These are phyloP conservation scores for Phytophthora hybrid DNA, from an alignment of 352 stramenopile species.

Conservation along the genomic window DNA sequence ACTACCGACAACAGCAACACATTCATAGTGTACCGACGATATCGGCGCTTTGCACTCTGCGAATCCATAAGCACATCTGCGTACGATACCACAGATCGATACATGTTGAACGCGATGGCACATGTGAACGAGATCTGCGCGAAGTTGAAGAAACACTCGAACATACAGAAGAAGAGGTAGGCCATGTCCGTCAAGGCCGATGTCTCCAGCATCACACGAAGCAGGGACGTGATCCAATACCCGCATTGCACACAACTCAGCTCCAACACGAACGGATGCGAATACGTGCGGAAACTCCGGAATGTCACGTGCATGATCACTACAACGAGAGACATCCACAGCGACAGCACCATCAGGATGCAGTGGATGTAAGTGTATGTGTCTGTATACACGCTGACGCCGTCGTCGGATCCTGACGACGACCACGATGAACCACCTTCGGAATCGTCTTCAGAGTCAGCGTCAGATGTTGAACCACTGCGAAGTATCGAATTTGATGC, in stretches of 20 bases:
- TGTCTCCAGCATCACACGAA: conserved; percentile 68
- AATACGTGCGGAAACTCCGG: conserved; percentile 79
- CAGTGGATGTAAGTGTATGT: conserved; percentile 77
- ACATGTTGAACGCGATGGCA: conserved; percentile 84
- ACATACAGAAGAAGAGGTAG: conserved; percentile 73
- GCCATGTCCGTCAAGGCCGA: conserved; percentile 50
- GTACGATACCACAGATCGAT: conserved; percentile 80
- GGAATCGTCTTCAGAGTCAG: conserved; percentile 12
- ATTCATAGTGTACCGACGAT: conserved; percentile 71
- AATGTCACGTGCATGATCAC: conserved; percentile 82
- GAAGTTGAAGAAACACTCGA: conserved; percentile 84
- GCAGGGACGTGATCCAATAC: conserved; percentile 75
- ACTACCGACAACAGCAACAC: conserved; percentile 72
- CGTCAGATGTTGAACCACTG: conserved; percentile 9
- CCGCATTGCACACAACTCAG: conserved; percentile 73
- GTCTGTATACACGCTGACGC: conserved; percentile 35
- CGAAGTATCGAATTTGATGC: conserved; percentile 11
- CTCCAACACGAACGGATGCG: conserved; percentile 72
- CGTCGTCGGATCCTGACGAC: neutral
- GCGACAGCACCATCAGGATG: conserved; percentile 75
- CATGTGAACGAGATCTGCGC: conserved; percentile 84
- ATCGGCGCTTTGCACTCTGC: conserved; percentile 66
- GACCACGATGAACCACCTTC: conserved; percentile 12
- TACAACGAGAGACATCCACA: conserved; percentile 82
- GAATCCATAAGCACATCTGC: conserved; percentile 77